Evolutionary conservation across 2,329 filamentous ascomycete genomes (phyloP).

Genomic region (Trichoderma guizhouense): DNA sequence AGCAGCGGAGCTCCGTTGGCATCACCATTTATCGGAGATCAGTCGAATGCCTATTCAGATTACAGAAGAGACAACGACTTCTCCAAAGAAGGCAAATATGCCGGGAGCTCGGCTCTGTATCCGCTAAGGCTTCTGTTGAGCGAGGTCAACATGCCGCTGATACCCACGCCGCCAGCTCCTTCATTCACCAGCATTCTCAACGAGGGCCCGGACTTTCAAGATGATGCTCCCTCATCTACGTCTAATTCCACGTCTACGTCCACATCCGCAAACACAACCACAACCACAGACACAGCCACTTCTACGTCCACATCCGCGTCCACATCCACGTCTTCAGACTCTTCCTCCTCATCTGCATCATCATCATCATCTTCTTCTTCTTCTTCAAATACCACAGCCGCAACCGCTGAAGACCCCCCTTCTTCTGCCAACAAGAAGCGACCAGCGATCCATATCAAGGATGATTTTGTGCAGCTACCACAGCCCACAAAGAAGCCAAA

Average conservation of each 20-base stretch:
- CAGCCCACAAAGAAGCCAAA: conserved; percentile 64
- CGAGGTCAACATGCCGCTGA: conserved; percentile 25
- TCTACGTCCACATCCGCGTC: not conserved
- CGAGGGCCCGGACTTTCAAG: conserved; percentile 40
- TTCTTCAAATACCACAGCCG: not conserved
- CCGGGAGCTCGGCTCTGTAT: conserved; percentile 28
- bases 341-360: not conserved
- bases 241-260: not conserved
- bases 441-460: conserved; percentile 48
- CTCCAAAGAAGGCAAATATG: conserved; percentile 26
- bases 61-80: conserved; percentile 24
- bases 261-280: not conserved
- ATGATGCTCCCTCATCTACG: conserved; percentile 37
- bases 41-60: conserved; percentile 16
- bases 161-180: conserved; percentile 36
- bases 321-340: not conserved
- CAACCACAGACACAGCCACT: not conserved
- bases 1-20: conserved; percentile 18
- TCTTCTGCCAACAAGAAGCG: conserved; percentile 50
- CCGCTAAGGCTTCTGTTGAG: conserved; percentile 42
- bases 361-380: not conserved
- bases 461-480: conserved; percentile 62
- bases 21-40: conserved; percentile 23
- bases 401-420: not conserved
- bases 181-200: conserved; percentile 47